These are phyloP conservation scores for Elongisporangium undulatum DNA, from an alignment of 352 stramenopile species.

Conservation along the genomic window DNA sequence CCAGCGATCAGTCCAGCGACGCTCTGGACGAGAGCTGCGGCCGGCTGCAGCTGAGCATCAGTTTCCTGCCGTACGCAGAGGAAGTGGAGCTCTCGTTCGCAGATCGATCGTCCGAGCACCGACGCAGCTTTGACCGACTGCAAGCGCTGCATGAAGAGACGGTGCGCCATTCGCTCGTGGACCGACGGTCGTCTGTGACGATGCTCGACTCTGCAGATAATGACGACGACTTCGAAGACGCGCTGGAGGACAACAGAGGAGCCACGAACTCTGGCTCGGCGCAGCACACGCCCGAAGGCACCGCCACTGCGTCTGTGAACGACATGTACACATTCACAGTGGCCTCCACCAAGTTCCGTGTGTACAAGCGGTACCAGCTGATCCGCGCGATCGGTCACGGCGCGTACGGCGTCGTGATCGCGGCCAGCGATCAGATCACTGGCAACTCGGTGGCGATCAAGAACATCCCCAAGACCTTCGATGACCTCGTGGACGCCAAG, in stretches of 20 bases:
- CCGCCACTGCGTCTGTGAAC: conserved; percentile 7
- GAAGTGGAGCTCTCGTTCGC: conserved; percentile 32
- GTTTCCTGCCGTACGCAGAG: conserved; percentile 64
- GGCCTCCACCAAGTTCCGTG: conserved; percentile 78
- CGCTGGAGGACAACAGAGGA: conserved; percentile 9
- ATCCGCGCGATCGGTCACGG: conserved; percentile 80
- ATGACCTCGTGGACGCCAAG: conserved; percentile 82
- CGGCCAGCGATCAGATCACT: conserved; percentile 73
- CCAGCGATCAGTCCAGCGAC: conserved; percentile 5
- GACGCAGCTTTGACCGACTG: conserved; percentile 77
- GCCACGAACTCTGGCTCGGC: neutral
- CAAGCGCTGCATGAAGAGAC: conserved; percentile 70
- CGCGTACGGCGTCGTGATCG: conserved; percentile 78
- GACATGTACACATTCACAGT: conserved; percentile 86
- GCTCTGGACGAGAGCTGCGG: conserved; percentile 31
- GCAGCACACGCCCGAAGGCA: conserved; percentile 4
- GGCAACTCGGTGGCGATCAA: conserved; percentile 84
- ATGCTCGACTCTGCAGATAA: conserved; percentile 13
- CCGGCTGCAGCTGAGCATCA: conserved; percentile 73
- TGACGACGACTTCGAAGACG: conserved; percentile 9
- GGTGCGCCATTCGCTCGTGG: conserved; percentile 32
- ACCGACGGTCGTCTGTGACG: conserved; percentile 22
- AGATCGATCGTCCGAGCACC: conserved; percentile 42
- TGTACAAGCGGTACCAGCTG: conserved; percentile 80
- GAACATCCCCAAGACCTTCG: conserved; percentile 83